phyloP scores from a whole-genome alignment of 441 rosid genomes.

The Erodium chrysanthum region DNA sequence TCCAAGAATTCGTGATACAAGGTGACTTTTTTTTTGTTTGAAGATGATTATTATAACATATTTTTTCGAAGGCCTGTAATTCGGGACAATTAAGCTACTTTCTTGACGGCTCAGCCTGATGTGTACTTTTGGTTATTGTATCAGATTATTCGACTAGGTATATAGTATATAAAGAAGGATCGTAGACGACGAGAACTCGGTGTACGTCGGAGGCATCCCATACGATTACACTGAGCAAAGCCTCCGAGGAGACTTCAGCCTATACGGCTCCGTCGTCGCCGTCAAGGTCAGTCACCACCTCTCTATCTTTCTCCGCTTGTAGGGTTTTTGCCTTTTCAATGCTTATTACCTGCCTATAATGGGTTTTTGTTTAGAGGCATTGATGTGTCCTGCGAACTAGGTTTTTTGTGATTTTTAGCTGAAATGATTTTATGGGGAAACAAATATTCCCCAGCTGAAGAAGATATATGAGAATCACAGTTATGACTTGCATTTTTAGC shows the following conservation, averaged over 20 bases:
- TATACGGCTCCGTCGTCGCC: slow-evolving; percentile 54
- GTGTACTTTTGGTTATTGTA: slow-evolving; percentile 19
- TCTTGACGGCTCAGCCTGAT: slow-evolving; percentile 14
- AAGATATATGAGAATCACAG: not conserved
- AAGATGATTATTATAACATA: not conserved
- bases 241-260: slow-evolving; percentile 47
- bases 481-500: not conserved
- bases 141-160: too few relatives aligned
- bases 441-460: not conserved
- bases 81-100: slow-evolving; percentile 3
- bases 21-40: slow-evolving; percentile 27
- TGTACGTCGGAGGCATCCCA: slow-evolving; percentile 83
- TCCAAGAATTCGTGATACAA: slow-evolving; percentile 86
- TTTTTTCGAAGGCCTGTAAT: not conserved
- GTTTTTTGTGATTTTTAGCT: not conserved
- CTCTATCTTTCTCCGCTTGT: not conserved
- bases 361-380: not conserved
- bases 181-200: slow-evolving; percentile 66
- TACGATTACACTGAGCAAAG: slow-evolving; percentile 54
- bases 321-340: not conserved
- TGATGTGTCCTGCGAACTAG: not conserved
- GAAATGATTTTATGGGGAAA: not conserved
- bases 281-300: slow-evolving; percentile 41
- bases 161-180: slow-evolving; percentile 50
- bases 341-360: not conserved